Evolutionary conservation across 2,329 filamentous ascomycete genomes (phyloP), one percentile per base, ranked within the genome.

Genomic region (Cercospora sojina): DNA sequence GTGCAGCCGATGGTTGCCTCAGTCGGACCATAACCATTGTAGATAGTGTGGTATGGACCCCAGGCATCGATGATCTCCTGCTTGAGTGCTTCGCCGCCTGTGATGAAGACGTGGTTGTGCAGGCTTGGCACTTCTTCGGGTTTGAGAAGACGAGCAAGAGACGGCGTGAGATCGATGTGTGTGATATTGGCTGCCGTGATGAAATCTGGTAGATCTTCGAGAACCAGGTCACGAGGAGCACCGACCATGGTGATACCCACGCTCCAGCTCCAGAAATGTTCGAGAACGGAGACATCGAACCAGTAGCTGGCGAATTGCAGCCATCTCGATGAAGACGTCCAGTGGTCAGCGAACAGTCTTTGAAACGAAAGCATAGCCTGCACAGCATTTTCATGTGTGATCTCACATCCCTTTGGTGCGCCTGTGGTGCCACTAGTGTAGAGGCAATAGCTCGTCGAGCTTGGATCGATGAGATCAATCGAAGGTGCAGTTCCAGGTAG

Each of bases 221-320:
- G 88, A 1, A 97, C 89, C 1, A 97, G 76, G 75, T 97, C 93
- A 70, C 91, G 86, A 0, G 92, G 91, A 6, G 91, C 93, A 2
- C 91, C 89, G 1, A 94, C 90, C 0, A 97, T 85, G 3, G 90
- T 89, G 27, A 97, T 93, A 1, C 93, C 93, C 0, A 95, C 91
- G 29, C 90, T 92, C 93, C 93, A 97, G 65, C 90, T 95, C 92
- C 92, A 97, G 77, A 94, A 97, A 74, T 97, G 93, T 75, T 97
- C 93, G 0, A 97, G 83, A 0, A 97, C 91, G 1, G 91, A 95
- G 3, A 97, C 93, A 58, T 97, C 94, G 68, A 97, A 97, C 77
- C 97, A 94, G 64, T 97, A 92, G 0, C 92, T 93, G 1, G 94
- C 94, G 75, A 97, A 97, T 75, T 97, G 94, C 0, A 97, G 83